Base-by-base conservation (phyloP, 176 grass and related monocot genomes). In the Musa troglodytarum region DNA sequence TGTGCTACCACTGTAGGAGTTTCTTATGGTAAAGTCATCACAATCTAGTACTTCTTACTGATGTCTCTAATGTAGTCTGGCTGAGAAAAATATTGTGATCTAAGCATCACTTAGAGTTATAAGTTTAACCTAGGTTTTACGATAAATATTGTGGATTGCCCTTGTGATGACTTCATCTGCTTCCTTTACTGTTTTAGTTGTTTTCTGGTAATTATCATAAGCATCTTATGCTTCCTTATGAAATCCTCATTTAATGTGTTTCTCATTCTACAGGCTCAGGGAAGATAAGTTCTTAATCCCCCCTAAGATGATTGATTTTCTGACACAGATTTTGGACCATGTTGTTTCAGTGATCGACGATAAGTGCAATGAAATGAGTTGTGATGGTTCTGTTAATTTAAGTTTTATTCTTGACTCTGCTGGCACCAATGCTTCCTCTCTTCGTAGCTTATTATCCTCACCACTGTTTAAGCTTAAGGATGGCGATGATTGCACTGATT, bases 251-350 rank as follows among this genome's bases (percentile, higher is more conserved):
- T 64, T 77, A 24, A 69, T 63, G 34, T 71, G 2, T 77, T 29
- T 82, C 68, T 75, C 4, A 52, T 73, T 73, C 53, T 75, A 56
- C 88, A 96, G 93, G 89, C 66, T 73, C 21, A 77, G 71, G 72
- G 85, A 83, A 69, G 89, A 88, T 84, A 88, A 80, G 63, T 92
- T 85, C 82, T 75, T 28, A 29, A 65, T 96, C 67, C 49, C 88
- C 43, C 70, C 63, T 57, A 83, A 64, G 21, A 28, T 88, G 55
- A 77, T 85, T 71, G 77, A 90, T 73, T 75, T 87, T 84, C 68
- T 90, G 63, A 75, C 67, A 26, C 64, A 81, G 68, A 70, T 89
- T 76, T 71, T 96, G 77, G 86, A 83, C 62, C 82, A 88, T 87
- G 81, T 86, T 50, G 59, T 88, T 63, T 86, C 83, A 68, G 21